phyloP scores from a whole-genome alignment of 2,329 filamentous ascomycete genomes.

The Fusarium kyushuense region DNA sequence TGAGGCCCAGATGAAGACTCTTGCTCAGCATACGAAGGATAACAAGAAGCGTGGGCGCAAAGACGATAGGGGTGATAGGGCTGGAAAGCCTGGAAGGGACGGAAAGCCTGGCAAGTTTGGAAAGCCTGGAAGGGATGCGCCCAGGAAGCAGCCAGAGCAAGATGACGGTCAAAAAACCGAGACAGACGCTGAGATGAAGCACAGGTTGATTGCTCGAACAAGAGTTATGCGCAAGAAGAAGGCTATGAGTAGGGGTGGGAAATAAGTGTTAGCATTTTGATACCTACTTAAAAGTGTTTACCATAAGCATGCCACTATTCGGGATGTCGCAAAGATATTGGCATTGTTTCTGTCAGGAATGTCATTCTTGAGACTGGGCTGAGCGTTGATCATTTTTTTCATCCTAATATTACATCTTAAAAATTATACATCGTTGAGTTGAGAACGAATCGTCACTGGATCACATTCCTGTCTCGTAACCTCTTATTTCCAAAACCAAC shows the following conservation, averaged over 20 bases:
- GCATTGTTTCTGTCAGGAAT: not conserved
- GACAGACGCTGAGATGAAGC: constrained; percentile 61
- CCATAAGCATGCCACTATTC: constrained; percentile 11
- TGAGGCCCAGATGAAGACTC: constrained; percentile 34
- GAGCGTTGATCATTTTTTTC: constrained; percentile 1
- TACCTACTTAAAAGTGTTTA: constrained; percentile 37
- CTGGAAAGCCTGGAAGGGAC: constrained; percentile 13
- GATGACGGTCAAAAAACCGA: constrained; percentile 53
- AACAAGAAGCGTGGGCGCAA: constrained; percentile 40
- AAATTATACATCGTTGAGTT: constrained; percentile 34
- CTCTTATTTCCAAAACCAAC: constrained; percentile 58
- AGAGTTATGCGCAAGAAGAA: constrained; percentile 81
- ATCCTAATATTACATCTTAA: constrained; percentile 18
- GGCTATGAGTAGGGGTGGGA: constrained; percentile 54
- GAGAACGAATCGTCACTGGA: constrained; percentile 8
- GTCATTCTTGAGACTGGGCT: not conserved
- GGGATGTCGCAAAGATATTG: constrained; percentile 15
- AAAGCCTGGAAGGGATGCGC: constrained; percentile 1
- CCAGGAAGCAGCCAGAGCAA: constrained; percentile 13
- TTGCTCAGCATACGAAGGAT: constrained; percentile 34
- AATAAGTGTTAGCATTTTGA: constrained; percentile 39
- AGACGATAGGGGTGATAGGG: constrained; percentile 28
- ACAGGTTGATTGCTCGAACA: constrained; percentile 88
- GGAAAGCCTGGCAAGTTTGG: constrained; percentile 18
- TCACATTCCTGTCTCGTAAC: not conserved